Evolutionary conservation across 768 basidiomycete genomes (phyloP).

Genomic region (Mycena indigotica): DNA sequence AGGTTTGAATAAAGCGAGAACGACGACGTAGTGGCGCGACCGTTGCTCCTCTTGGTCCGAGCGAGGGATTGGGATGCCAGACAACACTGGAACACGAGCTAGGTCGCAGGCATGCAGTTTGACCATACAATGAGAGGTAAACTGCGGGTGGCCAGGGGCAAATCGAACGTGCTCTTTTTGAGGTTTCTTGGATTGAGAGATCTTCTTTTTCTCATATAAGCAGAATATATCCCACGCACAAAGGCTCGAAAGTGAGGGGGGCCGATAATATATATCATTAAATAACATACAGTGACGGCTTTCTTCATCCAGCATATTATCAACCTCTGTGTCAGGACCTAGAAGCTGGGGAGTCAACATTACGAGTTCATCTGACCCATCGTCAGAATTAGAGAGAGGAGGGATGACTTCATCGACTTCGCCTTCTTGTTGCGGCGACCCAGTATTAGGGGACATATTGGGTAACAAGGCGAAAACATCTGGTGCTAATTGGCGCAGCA

Average conservation of each 20-base stretch:
- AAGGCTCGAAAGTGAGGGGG: background rate
- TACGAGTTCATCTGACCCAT: background rate
- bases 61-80: background rate
- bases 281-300: slow-evolving; percentile 2
- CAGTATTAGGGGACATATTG: background rate
- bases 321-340: background rate
- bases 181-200: slow-evolving; percentile 4
- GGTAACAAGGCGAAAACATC: background rate
- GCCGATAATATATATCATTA: slow-evolving; percentile 12
- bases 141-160: background rate
- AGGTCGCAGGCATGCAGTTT: background rate
- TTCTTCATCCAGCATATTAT: background rate
- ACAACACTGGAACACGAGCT: background rate
- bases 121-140: background rate
- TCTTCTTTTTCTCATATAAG: slow-evolving; percentile 1
- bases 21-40: background rate
- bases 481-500: slow-evolving; percentile 8
- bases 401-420: background rate
- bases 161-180: background rate
- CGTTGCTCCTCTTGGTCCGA: background rate
- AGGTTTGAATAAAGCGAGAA: slow-evolving; percentile 4
- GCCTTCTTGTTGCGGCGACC: no score
- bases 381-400: background rate
- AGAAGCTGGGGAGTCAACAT: background rate
- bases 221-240: slow-evolving; percentile 15